Evolutionary conservation across 2,329 filamentous ascomycete genomes (phyloP), one percentile per base, ranked within the genome.

Genomic region (Fusarium miscanthi): DNA sequence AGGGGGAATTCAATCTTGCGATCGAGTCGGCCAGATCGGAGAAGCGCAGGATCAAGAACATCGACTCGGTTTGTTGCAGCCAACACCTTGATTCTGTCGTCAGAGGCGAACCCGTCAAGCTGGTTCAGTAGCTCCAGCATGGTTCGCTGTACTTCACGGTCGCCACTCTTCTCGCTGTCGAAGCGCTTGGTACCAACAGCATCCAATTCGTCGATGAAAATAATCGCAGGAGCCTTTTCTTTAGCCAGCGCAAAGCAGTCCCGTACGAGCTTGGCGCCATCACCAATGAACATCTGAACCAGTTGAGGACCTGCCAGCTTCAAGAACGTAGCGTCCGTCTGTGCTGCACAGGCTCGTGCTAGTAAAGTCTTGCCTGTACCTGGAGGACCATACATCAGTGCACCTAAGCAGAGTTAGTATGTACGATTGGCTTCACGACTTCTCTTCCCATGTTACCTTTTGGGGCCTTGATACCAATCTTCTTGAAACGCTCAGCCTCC

Each of bases 111-210:
- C 59, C 96, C 96, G 80, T 99, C 96, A 3, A 99, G 91, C 86
- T 99, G 96, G 85, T 99, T 99, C 74, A 99, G 92, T 61, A 99
- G 89, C 83, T 99, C 96, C 85, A 99, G 87, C 97, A 99, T 99
- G 64, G 96, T 99, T 82, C 96, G 91, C 85, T 99, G 96, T 46
- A 99, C 96, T 85, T 99, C 96, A 82, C 96, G 90, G 82, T 99
- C 96, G 84, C 96, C 96, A 68, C 93, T 96, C 88, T 98, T 99
- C 81, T 98, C 95, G 76, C 94, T 97, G 83, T 99, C 96, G 86
- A 99, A 99, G 80, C 96, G 95, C 86, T 98, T 98, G 59, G 95
- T 98, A 75, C 96, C 96, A n/a, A 99, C 92, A 64, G 96, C 96
- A 81, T 99, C 96, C 72, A 99, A 86, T 84, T 99, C 96, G 84